phyloP scores from a whole-genome alignment of 768 basidiomycete genomes.

The Mycena galopus region DNA sequence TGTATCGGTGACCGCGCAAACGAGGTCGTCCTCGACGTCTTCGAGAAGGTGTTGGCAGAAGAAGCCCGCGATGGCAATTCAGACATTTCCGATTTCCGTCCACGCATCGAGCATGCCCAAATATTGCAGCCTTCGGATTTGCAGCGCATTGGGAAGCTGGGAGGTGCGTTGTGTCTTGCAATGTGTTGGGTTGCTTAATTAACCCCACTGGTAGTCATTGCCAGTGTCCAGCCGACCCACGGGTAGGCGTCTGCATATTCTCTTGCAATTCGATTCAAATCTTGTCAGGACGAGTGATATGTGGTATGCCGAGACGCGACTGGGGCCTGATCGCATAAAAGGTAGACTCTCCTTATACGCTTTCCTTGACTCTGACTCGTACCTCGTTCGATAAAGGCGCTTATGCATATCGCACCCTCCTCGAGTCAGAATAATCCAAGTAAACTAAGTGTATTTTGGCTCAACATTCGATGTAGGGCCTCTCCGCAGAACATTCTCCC shows the following conservation, averaged over 20 bases:
- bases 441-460: background rate
- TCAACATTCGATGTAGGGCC: slow-evolving; percentile 46
- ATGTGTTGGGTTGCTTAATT: background rate
- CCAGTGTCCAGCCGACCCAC: slow-evolving; percentile 94
- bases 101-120: slow-evolving; percentile 94
- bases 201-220: slow-evolving; percentile 71
- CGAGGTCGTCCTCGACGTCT: slow-evolving; percentile 84
- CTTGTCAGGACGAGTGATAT: slow-evolving; percentile 84
- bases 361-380: background rate
- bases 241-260: slow-evolving; percentile 63
- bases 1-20: slow-evolving; percentile 94
- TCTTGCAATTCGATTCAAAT: background rate
- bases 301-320: slow-evolving; percentile 88
- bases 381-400: slow-evolving; percentile 63
- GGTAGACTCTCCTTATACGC: background rate
- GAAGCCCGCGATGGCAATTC: slow-evolving; percentile 40
- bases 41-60: slow-evolving; percentile 70
- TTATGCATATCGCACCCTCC: slow-evolving; percentile 88
- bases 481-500: slow-evolving; percentile 73
- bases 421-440: slow-evolving; percentile 61
- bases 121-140: slow-evolving; percentile 83
- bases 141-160: slow-evolving; percentile 74
- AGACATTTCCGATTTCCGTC: slow-evolving; percentile 66
- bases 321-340: slow-evolving; percentile 86
- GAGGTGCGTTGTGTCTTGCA: slow-evolving; percentile 64